A percentile compares a stretch with the other conserved stretches of the same genome.
Evolutionary conservation across 768 basidiomycete species (phyloP).

Genomic region (Hydnomerulius pinastri): DNA sequence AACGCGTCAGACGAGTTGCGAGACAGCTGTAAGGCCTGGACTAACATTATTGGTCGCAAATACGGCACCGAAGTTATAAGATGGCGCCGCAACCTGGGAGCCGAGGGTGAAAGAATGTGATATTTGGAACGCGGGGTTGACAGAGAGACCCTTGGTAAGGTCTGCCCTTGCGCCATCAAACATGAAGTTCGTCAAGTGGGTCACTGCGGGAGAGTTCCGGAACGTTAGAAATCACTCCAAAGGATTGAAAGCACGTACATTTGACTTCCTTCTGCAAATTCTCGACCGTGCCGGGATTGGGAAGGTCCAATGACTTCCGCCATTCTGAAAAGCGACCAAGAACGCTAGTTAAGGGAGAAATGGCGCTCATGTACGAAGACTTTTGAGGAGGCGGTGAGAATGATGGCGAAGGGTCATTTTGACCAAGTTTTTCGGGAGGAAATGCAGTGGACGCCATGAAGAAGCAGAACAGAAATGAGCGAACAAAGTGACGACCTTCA

Average conservation of each 20-base stretch:
- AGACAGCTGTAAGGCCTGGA: slow-evolving; percentile 16
- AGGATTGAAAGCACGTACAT: slow-evolving; percentile 46
- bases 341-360: slow-evolving; percentile 62
- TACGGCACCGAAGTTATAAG: slow-evolving; percentile 93
- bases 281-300: slow-evolving; percentile 92
- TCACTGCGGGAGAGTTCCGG: slow-evolving; percentile 50
- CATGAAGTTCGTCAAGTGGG: slow-evolving; percentile 90
- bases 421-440: slow-evolving; percentile 42
- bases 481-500: slow-evolving; percentile 31
- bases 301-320: slow-evolving; percentile 78
- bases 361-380: slow-evolving; percentile 34
- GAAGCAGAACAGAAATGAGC: slow-evolving; percentile 27
- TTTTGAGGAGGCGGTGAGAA: slow-evolving; percentile 37
- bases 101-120: slow-evolving; percentile 95
- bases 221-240: slow-evolving; percentile 4
- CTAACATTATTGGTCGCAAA: slow-evolving; percentile 82
- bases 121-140: slow-evolving; percentile 96
- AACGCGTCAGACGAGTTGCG: slow-evolving; percentile 19
- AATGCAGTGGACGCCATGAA: slow-evolving; percentile 49
- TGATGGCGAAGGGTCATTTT: slow-evolving; percentile 39
- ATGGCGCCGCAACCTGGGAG: slow-evolving; percentile 78
- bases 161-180: slow-evolving; percentile 98
- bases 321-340: slow-evolving; percentile 79
- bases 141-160: slow-evolving; percentile 88
- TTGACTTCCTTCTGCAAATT: slow-evolving; percentile 93